Base-by-base conservation (phyloP, 2,329 filamentous ascomycete species). In the Thelonectria discophora region DNA sequence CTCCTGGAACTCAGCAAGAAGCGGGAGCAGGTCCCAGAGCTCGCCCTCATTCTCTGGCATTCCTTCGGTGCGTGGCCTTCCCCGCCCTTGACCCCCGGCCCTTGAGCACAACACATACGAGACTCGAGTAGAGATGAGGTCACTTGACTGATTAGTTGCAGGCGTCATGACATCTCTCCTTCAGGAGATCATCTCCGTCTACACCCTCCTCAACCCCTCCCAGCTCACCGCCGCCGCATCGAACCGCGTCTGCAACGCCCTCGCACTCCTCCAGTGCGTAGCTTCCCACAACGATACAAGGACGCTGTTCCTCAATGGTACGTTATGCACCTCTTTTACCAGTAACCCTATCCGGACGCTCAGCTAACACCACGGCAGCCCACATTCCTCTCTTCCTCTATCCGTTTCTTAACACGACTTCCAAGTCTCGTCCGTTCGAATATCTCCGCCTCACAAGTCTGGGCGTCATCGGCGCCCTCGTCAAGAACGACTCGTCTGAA, bases 151-250 rank as follows among this genome's bases (percentile, higher is more conserved):
- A 71, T 58, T 48, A n/a, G 12, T 15, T 17, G 34, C 20, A 97
- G 93, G 94, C 73, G 95, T 99, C 74, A 99, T 99, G 95, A 97
- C 95, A 47, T 97, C 93, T 56, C 84, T 99, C 21, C 86, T 98
- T 34, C 94, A 98, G 78, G 95, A 99, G 80, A 99, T 99, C 76
- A 99, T 99, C 75, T 97, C 94, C 11, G 95, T 99, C 57, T 99
- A 99, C 76, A 96, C 93, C 27, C 87, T 99, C 5, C 87, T 99
- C 71, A 99, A 97, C 77, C 95, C 95, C 6, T 97, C 93, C 51
- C 94, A 98, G 80, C 87, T 99, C 72, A 99, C 95, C 8, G 95
- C 95, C 3, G 94, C 95, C n/a, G 94, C 95, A 15, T 97, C 92
- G 3, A 99, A 99, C 81, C 86, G 95, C 67, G 95, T 99, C 60